Conservation (phyloP, 208 protist species). For the Trichomonas gallinae region DNA sequence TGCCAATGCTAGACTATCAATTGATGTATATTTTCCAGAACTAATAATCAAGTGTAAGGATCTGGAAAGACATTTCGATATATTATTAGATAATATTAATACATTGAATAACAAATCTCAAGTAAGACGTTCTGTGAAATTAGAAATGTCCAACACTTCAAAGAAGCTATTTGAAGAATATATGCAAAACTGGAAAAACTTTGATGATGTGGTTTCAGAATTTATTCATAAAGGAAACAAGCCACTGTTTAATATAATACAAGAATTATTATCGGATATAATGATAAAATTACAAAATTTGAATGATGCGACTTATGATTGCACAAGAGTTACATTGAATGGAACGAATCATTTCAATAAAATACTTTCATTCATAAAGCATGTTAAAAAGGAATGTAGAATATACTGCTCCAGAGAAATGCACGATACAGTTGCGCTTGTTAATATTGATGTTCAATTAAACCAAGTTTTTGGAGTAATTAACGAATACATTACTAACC, state of each 20-base stretch:
- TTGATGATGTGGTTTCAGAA: neutral
- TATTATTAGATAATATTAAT: neutral
- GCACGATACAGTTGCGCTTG: neutral
- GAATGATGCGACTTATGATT: neutral
- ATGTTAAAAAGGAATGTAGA: neutral
- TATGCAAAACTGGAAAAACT: neutral
- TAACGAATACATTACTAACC: neutral
- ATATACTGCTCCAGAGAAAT: neutral
- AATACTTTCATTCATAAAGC: neutral
- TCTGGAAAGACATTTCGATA: neutral
- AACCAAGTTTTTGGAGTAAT: neutral
- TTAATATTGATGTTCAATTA: neutral
- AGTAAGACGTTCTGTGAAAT: neutral
- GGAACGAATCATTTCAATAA: neutral
- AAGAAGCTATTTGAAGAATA: neutral
- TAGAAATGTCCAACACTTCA: neutral
- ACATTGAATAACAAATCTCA: neutral
- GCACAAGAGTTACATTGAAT: neutral
- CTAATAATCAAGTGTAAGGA: neutral
- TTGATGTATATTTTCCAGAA: neutral
- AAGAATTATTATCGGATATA: neutral
- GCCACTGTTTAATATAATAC: neutral
- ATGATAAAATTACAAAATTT: neutral
- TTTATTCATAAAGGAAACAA: neutral
- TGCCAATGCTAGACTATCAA: neutral